These are phyloP conservation scores for Saposhnikovia divaricata DNA, from an alignment of 129 eudicot species.

Conservation along the genomic window DNA sequence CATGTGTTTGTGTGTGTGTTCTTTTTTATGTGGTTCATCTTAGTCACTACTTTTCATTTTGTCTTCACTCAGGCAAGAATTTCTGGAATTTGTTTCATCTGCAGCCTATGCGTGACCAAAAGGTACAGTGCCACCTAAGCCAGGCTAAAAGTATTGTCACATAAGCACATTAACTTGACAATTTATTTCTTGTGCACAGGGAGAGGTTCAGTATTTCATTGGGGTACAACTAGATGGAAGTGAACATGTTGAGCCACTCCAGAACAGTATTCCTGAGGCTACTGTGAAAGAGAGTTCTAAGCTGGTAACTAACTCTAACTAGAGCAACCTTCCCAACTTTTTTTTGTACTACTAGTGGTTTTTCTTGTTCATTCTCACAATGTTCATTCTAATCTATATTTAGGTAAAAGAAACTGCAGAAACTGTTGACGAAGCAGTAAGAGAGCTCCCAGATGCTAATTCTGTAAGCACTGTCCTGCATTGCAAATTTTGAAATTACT, in stretches of 20 bases:
- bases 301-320: slow-evolving; percentile 38
- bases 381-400: background rate
- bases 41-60: no score
- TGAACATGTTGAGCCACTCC: slow-evolving; percentile 94
- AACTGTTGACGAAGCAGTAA: slow-evolving; percentile 83
- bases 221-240: slow-evolving; percentile 98
- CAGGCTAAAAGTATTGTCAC: no score
- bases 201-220: no score
- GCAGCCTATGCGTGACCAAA: no score
- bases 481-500: background rate
- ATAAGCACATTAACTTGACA: no score
- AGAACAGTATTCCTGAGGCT: slow-evolving; percentile 70
- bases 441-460: slow-evolving; percentile 99
- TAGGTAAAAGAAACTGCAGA: slow-evolving; percentile 95
- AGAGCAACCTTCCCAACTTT: background rate
- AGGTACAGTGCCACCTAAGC: no score
- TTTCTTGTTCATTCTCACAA: background rate
- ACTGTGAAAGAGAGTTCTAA: slow-evolving; percentile 58
- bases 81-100: no score
- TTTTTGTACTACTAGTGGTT: background rate
- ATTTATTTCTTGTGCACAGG: no score
- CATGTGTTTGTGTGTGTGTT: no score
- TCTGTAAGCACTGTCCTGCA: slow-evolving; percentile 29
- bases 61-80: no score
- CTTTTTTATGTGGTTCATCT: no score